Evolutionary conservation across 805 yeast species (phyloP).

Genomic region (Kluyveromyces wickerhamii): DNA sequence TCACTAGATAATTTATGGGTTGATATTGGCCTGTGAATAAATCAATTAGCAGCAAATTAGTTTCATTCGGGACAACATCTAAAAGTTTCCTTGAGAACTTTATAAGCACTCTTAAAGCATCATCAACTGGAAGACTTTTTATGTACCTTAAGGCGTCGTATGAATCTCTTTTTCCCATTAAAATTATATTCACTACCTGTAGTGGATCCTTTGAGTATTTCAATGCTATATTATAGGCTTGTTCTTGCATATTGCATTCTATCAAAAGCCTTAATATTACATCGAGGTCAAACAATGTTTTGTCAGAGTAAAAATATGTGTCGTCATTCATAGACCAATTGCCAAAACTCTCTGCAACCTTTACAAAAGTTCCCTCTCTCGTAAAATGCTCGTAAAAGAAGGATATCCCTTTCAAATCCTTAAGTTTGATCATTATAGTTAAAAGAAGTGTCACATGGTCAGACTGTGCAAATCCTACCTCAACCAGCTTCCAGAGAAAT

Average conservation of each 20-base stretch:
- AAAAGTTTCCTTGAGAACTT: slow-evolving; percentile 59
- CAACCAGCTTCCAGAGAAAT: slow-evolving; percentile 56
- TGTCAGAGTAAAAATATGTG: slow-evolving; percentile 25
- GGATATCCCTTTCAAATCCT: slow-evolving; percentile 48
- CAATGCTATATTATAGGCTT: slow-evolving; percentile 64
- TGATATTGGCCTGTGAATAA: slow-evolving; percentile 81
- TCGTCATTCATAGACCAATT: slow-evolving; percentile 32
- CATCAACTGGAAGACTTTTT: slow-evolving; percentile 63
- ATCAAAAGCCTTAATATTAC: slow-evolving; percentile 61
- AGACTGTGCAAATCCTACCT: slow-evolving; percentile 47
- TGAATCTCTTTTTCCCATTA: slow-evolving; percentile 57
- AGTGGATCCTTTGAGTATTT: slow-evolving; percentile 61
- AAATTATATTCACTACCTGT: slow-evolving; percentile 64
- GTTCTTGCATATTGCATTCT: slow-evolving; percentile 57
- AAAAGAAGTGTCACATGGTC: slow-evolving; percentile 78
- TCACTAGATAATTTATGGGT: slow-evolving; percentile 31
- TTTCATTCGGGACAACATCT: slow-evolving; percentile 64
- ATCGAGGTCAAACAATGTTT: slow-evolving; percentile 50
- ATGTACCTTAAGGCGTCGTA: slow-evolving; percentile 56
- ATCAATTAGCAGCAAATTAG: slow-evolving; percentile 73
- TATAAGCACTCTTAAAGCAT: slow-evolving; percentile 61
- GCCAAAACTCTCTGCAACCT: slow-evolving; percentile 25
- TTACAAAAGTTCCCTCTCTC: slow-evolving; percentile 21
- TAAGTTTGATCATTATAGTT: slow-evolving; percentile 73
- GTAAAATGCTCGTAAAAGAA: slow-evolving; percentile 41